Percentiles rank a stretch among this genome's conserved stretches.
These are phyloP conservation scores for Leccinellum luteum DNA, from an alignment of 768 basidiomycete genomes.

Conservation along the genomic window DNA sequence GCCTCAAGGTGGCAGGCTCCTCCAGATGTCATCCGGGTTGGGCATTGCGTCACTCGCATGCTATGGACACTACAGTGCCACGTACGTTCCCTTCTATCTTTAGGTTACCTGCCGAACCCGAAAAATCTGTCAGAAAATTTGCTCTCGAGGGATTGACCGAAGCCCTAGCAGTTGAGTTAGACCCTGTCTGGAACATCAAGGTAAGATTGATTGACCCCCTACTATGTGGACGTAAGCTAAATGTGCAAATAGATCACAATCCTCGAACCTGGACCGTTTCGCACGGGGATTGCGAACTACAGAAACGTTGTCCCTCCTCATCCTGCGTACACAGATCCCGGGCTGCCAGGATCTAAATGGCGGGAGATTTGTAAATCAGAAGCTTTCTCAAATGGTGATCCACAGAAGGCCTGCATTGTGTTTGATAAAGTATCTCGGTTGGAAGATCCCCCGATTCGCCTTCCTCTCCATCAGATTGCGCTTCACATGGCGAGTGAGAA, in stretches of 20 bases:
- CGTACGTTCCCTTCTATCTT: slow-evolving; percentile 12
- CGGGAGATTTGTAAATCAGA: background rate
- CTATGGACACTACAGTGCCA: slow-evolving; percentile 25
- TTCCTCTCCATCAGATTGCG: slow-evolving; percentile 15
- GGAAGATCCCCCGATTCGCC: slow-evolving; percentile 21
- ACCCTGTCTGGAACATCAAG: slow-evolving; percentile 22
- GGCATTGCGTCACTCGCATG: slow-evolving; percentile 15
- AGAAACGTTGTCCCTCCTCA: background rate
- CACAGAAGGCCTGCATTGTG: slow-evolving; percentile 19
- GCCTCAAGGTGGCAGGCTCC: slow-evolving; percentile 33
- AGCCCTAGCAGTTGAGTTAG: slow-evolving; percentile 8
- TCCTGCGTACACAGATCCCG: slow-evolving; percentile 17
- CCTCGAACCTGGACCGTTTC: slow-evolving; percentile 21
- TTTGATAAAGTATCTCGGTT: slow-evolving; percentile 19
- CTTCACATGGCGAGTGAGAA: slow-evolving; percentile 7
- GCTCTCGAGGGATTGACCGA: slow-evolving; percentile 32
- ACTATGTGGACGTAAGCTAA: background rate
- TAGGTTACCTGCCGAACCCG: background rate
- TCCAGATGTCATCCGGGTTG: slow-evolving; percentile 33
- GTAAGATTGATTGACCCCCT: background rate
- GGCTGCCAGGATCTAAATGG: slow-evolving; percentile 8
- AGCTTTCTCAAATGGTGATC: slow-evolving; percentile 6
- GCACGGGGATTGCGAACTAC: background rate
- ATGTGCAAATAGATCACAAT: slow-evolving; percentile 16
- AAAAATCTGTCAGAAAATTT: slow-evolving; percentile 6